Evolutionary conservation across 116 monocot genomes (phyloP).

Genomic region (Papilionanthe hybrid): DNA sequence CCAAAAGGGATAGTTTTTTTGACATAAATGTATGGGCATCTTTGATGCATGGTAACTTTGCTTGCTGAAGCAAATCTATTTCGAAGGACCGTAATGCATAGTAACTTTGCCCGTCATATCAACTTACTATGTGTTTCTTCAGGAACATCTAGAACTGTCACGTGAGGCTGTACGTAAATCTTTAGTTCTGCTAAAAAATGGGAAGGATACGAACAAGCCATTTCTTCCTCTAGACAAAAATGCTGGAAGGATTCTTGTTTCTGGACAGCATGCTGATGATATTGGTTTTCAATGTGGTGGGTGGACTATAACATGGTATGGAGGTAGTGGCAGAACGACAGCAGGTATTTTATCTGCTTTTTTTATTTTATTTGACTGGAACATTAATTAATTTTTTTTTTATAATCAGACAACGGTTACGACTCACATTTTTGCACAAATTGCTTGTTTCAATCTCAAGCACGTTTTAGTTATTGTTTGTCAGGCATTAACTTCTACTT

Average conservation of each 20-base stretch:
- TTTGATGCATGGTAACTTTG: neutral
- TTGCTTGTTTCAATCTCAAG: neutral
- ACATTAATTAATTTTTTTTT: neutral
- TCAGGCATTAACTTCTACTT: neutral
- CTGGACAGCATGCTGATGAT: slow-evolving; percentile 75
- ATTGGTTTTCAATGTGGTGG: slow-evolving; percentile 96
- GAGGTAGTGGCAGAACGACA: slow-evolving; percentile 63
- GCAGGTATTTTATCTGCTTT: slow-evolving; percentile 24
- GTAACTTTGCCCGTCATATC: neutral
- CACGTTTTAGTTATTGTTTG: neutral
- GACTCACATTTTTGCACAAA: neutral
- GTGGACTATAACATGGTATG: slow-evolving; percentile 79
- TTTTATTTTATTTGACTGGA: neutral
- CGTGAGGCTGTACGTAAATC: slow-evolving; percentile 84
- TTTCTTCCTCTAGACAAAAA: slow-evolving; percentile 73
- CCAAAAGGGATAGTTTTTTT: neutral
- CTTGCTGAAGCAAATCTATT: neutral
- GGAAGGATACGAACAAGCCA: slow-evolving; percentile 47
- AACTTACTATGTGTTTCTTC: slow-evolving; percentile 3
- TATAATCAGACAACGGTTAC: neutral
- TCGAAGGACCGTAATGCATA: neutral
- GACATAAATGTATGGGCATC: neutral
- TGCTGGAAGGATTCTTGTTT: slow-evolving; percentile 69
- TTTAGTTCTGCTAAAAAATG: slow-evolving; percentile 76
- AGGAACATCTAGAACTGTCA: slow-evolving; percentile 73